Evolutionary conservation across 805 yeast species (phyloP), one percentile per base, ranked within the genome.

Genomic region (Jamesozyma lodderae): DNA sequence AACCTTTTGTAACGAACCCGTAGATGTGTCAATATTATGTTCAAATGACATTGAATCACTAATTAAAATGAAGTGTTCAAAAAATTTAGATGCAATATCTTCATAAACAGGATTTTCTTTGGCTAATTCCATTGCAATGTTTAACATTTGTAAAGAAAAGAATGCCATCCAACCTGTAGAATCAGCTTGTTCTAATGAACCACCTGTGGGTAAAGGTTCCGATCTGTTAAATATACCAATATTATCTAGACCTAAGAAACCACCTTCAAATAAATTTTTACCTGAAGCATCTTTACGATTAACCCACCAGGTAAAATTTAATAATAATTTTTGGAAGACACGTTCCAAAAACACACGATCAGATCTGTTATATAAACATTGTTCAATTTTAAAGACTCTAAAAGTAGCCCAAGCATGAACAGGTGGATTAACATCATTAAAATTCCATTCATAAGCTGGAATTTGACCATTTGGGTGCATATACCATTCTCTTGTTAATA

Each of bases 81-180:
- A 86, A 60, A 87, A 87, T 64, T 87, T 88, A 38, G 94, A 81
- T 3, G 96, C 96, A 60, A 86, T 83, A 59, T 86, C 92, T 63
- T 87, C 95, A 63, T 88, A 88, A 15, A 83, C 92, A 0, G 83
- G 78, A 46, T 85, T 77, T 34, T 79, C 76, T 57, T 82, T 85
- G 16, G 96, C 90, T 51, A 87, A 72, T 60, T 88, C 96, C 45
- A 87, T 70, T 0, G 96, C 88, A 56, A 88, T 88, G 60, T 85
- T 87, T 62, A 88, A 72, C 96, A 87, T 86, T 56, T 82, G 88
- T 52, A 88, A 68, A 22, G 82, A 75, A 64, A 81, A 87, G 66
- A 90, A 87, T 0, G 95, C 96, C 92, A 87, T 84, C 96, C 96
- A 87, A 21, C 96, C 96, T 9, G 96, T 88, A 13, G 94, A 82